Percentiles rank a stretch among this genome's conserved stretches.
Evolutionary conservation across 805 yeast genomes (phyloP).

Genomic region (Ogataea zsoltii): DNA sequence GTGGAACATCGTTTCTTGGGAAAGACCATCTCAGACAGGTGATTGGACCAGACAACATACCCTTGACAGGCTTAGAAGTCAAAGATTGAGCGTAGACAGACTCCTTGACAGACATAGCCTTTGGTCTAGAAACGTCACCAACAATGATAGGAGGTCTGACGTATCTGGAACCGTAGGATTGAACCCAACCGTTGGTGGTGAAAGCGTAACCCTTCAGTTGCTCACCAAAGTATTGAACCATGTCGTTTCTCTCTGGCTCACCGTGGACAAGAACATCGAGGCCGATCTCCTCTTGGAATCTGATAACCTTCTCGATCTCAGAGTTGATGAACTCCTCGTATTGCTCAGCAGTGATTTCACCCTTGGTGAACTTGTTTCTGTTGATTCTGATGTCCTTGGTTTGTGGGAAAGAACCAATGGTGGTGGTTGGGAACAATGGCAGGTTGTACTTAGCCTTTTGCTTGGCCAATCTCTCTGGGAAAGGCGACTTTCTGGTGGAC

Average conservation of each 20-base stretch:
- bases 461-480: slow-evolving; percentile 81
- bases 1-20: slow-evolving; percentile 98
- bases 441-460: slow-evolving; percentile 87
- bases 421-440: slow-evolving; percentile 99
- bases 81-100: slow-evolving; percentile 98
- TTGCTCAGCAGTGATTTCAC: slow-evolving; percentile 91
- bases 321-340: slow-evolving; percentile 95
- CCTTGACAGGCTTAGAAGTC: slow-evolving; percentile 95
- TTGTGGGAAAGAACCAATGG: slow-evolving; percentile 99
- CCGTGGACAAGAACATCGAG: slow-evolving; percentile 99
- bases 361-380: slow-evolving; percentile 98
- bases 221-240: slow-evolving; percentile 99
- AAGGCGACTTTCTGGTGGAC: slow-evolving; percentile 83
- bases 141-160: slow-evolving; percentile 99
- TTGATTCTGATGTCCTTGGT: slow-evolving; percentile 98
- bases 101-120: slow-evolving; percentile 98
- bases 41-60: slow-evolving; percentile 99
- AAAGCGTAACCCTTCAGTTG: slow-evolving; percentile 97
- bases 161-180: slow-evolving; percentile 99
- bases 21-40: slow-evolving; percentile 99
- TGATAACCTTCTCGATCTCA: slow-evolving; percentile 93
- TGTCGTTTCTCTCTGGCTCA: slow-evolving; percentile 99
- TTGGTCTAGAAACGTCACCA: slow-evolving; percentile 99
- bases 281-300: slow-evolving; percentile 99
- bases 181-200: slow-evolving; percentile 99